Evolutionary conservation across 2,329 filamentous ascomycete genomes (phyloP).

Genomic region (Colletotrichum phormii): DNA sequence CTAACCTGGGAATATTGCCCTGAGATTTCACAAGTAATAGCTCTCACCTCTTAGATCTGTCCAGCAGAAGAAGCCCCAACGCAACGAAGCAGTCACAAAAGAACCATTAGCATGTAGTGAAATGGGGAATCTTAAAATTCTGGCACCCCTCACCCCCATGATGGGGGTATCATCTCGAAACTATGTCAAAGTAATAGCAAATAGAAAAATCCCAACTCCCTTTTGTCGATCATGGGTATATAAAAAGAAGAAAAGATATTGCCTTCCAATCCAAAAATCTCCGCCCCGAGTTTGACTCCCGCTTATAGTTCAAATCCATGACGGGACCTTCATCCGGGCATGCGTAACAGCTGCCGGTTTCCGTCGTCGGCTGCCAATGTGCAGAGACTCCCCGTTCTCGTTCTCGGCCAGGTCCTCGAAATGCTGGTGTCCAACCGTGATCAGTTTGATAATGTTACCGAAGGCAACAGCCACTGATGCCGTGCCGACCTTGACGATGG

Average conservation of each 20-base stretch:
- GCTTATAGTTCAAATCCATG: conserved; percentile 22
- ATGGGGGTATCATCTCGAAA: neutral
- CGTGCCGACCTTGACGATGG: conserved; percentile 71
- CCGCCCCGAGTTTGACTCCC: neutral
- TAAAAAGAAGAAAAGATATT: conserved; percentile 8
- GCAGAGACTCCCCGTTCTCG: conserved; percentile 47
- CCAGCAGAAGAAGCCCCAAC: neutral
- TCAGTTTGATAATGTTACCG: conserved; percentile 78
- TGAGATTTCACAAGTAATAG: neutral
- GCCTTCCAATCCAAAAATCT: neutral
- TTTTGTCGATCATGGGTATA: conserved; percentile 32
- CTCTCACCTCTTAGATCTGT: neutral
- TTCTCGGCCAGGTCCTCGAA: conserved; percentile 60
- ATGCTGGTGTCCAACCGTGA: conserved; percentile 74
- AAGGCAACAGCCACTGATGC: conserved; percentile 76
- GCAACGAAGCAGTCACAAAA: neutral
- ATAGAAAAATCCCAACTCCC: conserved; percentile 26
- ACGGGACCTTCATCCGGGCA: conserved; percentile 28
- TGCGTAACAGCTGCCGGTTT: conserved; percentile 41
- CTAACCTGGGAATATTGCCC: neutral
- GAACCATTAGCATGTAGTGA: neutral
- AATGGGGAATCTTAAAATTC: neutral
- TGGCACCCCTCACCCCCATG: neutral
- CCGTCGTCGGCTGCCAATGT: conserved; percentile 53
- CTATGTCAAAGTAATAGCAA: neutral